Base-by-base conservation (phyloP, 2,329 filamentous ascomycete species). In the Bretziella fagacearum region DNA sequence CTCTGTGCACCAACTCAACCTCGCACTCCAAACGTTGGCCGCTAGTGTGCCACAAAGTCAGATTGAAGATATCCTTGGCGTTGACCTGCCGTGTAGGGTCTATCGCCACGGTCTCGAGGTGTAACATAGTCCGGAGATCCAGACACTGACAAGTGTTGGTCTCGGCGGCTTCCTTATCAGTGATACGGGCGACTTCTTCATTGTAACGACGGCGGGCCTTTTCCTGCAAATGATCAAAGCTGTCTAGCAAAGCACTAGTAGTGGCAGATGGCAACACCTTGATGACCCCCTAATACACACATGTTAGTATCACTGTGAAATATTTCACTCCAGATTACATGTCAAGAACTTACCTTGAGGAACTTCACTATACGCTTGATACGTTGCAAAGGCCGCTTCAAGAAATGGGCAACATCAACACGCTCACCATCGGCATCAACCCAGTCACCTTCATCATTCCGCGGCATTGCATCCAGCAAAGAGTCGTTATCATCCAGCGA, bases 401-500 rank as follows among this genome's bases (percentile, higher is more conserved):
- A 68, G 39, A 98, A 69, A 61, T 91, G 93, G 6, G 87, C 87
- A 41, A 98, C 91, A 59, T 96, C 91, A 6, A 95, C 86, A 44
- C 85, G 77, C 60, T 95, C 85, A 10, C 89, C 91, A 52, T 89
- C 73, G 27, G 75, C 74, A 54, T 86, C 77, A 43, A 79, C 58
- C 11, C 83, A 68, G 54, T 81, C 78, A 18, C 81, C 79, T 47
- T 79, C 66, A 49, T 72, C 71, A 46, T 80, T 79, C 46, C 65
- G 68, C 52, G 73, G 75, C 64, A 73, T 65, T 1, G 70, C 73
- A 51, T 73, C 68, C 45, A 79, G 58, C 1, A 77, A 62, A 1
- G 73, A 76, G 52, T 77, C 70, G 32, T 76, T 69, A 41, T 80
- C 75, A 27, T 79, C 75, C 1, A 61, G 56, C 1, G 55, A 56